These are phyloP conservation scores for Sindora glabra DNA, from an alignment of 306 rosid genomes.

Conservation along the genomic window DNA sequence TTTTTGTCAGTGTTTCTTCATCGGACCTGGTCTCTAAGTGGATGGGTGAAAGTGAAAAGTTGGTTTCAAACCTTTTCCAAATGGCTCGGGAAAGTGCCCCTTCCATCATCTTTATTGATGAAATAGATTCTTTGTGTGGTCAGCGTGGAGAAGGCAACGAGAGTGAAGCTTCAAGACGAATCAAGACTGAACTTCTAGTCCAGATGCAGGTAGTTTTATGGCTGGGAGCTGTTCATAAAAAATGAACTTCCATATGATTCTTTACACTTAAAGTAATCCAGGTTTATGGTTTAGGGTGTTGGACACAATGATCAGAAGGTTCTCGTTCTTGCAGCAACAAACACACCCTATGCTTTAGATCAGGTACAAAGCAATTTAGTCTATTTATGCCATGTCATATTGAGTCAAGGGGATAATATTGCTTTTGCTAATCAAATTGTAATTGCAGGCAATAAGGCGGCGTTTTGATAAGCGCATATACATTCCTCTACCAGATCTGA, in stretches of 20 bases:
- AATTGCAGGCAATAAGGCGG: slow-evolving; percentile 87
- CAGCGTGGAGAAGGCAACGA: slow-evolving; percentile 98
- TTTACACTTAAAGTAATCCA: neutral
- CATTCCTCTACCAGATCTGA: slow-evolving; percentile 90
- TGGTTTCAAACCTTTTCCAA: slow-evolving; percentile 91
- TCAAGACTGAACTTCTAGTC: slow-evolving; percentile 96
- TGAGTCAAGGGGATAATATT: neutral
- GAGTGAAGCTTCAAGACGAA: slow-evolving; percentile 98
- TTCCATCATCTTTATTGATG: slow-evolving; percentile 93
- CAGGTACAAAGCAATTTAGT: slow-evolving; percentile 51
- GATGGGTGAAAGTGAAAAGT: slow-evolving; percentile 99
- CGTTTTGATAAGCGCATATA: slow-evolving; percentile 99
- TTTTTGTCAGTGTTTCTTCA: slow-evolving; percentile 67
- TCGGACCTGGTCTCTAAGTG: slow-evolving; percentile 98
- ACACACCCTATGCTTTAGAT: slow-evolving; percentile 94
- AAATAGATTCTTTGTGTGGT: slow-evolving; percentile 97
- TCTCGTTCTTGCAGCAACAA: slow-evolving; percentile 99
- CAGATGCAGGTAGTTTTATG: slow-evolving; percentile 99
- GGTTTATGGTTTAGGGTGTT: slow-evolving; percentile 55
- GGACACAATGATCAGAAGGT: slow-evolving; percentile 92
- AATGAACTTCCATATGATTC: neutral
- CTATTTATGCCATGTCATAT: neutral
- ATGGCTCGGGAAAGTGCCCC: slow-evolving; percentile 99
- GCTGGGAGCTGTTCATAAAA: too few species aligned
- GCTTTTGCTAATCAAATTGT: slow-evolving; percentile 23